A percentile compares a stretch with the other conserved stretches of the same genome.
Evolutionary conservation across 2,329 filamentous ascomycete genomes (phyloP).

Genomic region (Daldinia eschscholtzii): DNA sequence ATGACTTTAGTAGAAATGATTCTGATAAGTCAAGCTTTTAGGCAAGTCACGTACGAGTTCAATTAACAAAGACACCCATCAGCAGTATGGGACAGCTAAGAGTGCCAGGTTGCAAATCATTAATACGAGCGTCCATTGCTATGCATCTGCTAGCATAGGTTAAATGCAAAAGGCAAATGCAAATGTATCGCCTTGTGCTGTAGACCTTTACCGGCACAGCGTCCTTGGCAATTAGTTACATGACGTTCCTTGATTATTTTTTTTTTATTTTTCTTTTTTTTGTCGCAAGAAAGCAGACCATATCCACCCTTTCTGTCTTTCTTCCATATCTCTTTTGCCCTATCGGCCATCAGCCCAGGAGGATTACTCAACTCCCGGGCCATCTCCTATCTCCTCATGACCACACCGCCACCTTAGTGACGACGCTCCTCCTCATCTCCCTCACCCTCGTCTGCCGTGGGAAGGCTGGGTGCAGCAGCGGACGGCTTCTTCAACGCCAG

Average conservation of each 20-base stretch:
- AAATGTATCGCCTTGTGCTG: neutral
- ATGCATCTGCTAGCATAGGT: neutral
- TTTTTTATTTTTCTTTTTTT: neutral
- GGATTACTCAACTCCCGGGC: slow-evolving; percentile 4
- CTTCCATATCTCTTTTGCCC: neutral
- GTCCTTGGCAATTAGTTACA: slow-evolving; percentile 5
- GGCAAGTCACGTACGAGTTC: neutral
- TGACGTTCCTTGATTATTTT: neutral
- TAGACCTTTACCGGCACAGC: neutral
- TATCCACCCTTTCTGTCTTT: neutral
- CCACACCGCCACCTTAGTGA: neutral
- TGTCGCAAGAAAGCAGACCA: neutral
- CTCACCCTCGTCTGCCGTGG: slow-evolving; percentile 15
- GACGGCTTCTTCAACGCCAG: slow-evolving; percentile 25
- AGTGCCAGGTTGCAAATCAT: neutral
- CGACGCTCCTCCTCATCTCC: slow-evolving; percentile 9
- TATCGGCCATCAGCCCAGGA: neutral
- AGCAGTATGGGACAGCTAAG: neutral
- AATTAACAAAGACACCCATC: neutral
- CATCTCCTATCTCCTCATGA: neutral
- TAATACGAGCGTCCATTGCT: neutral
- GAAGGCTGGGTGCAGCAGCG: neutral
- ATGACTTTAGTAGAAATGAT: no score
- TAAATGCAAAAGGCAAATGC: neutral
- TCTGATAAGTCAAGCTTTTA: neutral